Evolutionary conservation across 116 monocot genomes (phyloP), one percentile per base, ranked within the genome.

Genomic region (Dioscorea cayenensis): DNA sequence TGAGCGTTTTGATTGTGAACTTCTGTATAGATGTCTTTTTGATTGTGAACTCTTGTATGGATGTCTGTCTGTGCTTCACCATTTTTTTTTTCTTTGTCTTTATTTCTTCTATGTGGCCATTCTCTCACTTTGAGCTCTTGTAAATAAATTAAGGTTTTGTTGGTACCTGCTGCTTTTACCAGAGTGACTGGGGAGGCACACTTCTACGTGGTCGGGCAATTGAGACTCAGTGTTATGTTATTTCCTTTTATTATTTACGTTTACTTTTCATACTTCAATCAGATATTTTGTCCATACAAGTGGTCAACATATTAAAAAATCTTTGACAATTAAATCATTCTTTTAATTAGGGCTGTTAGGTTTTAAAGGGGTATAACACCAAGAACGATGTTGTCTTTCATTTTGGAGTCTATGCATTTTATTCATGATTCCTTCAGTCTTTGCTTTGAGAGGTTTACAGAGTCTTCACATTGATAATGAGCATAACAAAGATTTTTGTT

Each of bases 121-220:
- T 10, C 12, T 43, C 7, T 43, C 43, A 43, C 43, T 43, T 10
- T 43, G 11, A 6, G 6, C 17, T 20, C 17, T 43, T 43, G 43
- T 43, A 43, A 43, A 12, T 61, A 32, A 66, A 63, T 70, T 60
- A 78, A 95, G 95, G 78, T 95, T 76, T 78, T 96, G 77, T 75
- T 96, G 77, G 96, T 92, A 55, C 96, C 92, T 55, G 76, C 96
- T 51, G 92, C 96, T 73, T 96, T 96, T 77, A 96, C 96, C 6
- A 92, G 82, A 63, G 77, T 90, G 69, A 96, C 92, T 35, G 96
- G 96, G 37, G 82, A 87, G 76, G 96, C 96, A 65, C 96, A 92
- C 38, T 95, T 79, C 89, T 95, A 49, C 89, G 92, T 67, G 82
- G 90, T 72, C 89, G 92, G 11, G 95, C 92, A 74, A 95, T 92